Conservation (phyloP, 1,284 basidiomycete genomes). For the Cutaneotrichosporon sp. region DNA sequence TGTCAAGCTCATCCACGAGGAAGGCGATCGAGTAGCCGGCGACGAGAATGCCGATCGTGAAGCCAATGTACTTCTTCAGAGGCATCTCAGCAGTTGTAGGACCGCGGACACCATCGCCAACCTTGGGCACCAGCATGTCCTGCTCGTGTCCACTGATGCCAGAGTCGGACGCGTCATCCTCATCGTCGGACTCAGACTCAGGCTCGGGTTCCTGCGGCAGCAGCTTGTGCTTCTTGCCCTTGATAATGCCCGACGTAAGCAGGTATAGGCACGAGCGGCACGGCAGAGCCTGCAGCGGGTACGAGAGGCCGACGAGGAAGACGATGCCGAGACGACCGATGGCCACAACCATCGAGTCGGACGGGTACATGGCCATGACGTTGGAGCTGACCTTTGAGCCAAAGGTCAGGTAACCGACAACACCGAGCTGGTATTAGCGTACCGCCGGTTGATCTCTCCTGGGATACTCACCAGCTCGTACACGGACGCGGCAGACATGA, state of each 20-base stretch:
- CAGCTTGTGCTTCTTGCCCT: constrained; percentile 29
- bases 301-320: constrained; percentile 82
- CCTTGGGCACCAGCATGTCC: constrained; percentile 47
- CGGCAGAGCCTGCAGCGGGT: constrained; percentile 90
- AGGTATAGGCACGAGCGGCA: constrained; percentile 92
- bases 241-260: constrained; percentile 56
- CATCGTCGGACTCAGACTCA: constrained; percentile 12
- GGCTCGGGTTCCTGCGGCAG: constrained; percentile 32
- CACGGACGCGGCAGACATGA: constrained; percentile 72
- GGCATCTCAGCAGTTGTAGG: constrained; percentile 67
- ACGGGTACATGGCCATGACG: constrained; percentile 75
- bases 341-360: constrained; percentile 85
- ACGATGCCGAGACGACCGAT: constrained; percentile 91
- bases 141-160: constrained; percentile 33
- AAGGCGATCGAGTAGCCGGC: constrained; percentile 69
- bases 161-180: constrained; percentile 23
- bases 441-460: neutral
- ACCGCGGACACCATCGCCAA: constrained; percentile 55
- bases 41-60: constrained; percentile 71
- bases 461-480: constrained; percentile 61
- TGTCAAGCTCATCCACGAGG: constrained; percentile 75
- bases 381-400: constrained; percentile 85
- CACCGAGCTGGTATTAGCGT: constrained; percentile 18
- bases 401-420: constrained; percentile 86
- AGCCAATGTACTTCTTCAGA: constrained; percentile 66